Percentiles rank a stretch among this genome's conserved stretches.
Conservation (phyloP, 2,329 filamentous ascomycete species). For the Elsinoe arachidis region DNA sequence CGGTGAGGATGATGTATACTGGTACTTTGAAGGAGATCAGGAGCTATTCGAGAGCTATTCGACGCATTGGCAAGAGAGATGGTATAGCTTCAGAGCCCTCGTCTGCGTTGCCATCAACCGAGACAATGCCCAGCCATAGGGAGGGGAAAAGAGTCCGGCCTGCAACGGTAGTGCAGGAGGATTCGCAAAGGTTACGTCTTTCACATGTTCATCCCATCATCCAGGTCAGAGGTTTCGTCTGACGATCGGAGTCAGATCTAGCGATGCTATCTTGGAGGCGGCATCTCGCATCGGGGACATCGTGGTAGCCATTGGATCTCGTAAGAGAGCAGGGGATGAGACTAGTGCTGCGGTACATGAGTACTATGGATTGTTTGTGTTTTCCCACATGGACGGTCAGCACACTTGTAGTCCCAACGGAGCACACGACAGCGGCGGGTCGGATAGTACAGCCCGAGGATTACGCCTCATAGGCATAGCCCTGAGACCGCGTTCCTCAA, state of each 20-base stretch:
- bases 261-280: neutral
- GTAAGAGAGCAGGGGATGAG: no score
- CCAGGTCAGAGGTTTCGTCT: neutral
- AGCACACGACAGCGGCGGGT: conserved; percentile 1
- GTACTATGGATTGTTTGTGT: no score
- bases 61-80: neutral
- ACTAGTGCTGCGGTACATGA: no score
- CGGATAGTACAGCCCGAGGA: neutral
- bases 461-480: neutral
- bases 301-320: no score
- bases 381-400: no score
- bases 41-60: neutral
- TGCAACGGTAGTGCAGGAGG: neutral
- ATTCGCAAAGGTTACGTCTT: neutral
- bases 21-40: neutral
- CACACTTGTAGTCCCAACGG: neutral
- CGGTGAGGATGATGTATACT: neutral
- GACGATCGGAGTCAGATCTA: neutral
- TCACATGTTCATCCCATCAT: neutral
- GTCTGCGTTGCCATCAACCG: neutral
- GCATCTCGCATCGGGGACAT: neutral
- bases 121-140: neutral
- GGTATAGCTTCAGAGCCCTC: neutral
- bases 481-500: neutral
- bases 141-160: neutral